Percentiles rank a stretch among this genome's conserved stretches.
Evolutionary conservation across 2,329 filamentous ascomycete genomes (phyloP).

Genomic region (Sclerotinia borealis): DNA sequence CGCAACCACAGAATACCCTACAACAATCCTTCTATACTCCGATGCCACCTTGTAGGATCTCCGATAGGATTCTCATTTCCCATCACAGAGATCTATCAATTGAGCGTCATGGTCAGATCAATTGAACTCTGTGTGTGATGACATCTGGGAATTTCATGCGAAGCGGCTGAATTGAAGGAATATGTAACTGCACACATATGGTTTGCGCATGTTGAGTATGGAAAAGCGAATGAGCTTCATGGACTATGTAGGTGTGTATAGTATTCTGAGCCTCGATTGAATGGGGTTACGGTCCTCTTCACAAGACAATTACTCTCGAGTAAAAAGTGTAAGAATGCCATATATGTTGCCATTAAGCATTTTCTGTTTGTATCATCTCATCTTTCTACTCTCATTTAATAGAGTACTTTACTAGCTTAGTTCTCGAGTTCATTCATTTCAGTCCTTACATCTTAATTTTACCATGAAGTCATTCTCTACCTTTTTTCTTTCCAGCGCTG

Average conservation of each 20-base stretch:
- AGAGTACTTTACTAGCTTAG: background rate
- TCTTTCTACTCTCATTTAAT: background rate
- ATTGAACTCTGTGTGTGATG: background rate
- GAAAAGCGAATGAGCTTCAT: background rate
- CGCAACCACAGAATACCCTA: background rate
- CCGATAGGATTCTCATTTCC: background rate
- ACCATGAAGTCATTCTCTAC: constrained; percentile 8
- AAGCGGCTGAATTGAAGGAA: background rate
- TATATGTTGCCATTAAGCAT: background rate
- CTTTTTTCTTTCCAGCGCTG: background rate
- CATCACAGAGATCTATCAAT: background rate
- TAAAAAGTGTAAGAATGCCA: background rate
- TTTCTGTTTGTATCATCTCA: background rate
- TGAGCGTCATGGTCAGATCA: background rate
- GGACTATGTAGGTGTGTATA: background rate
- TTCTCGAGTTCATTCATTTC: background rate
- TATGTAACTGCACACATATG: background rate
- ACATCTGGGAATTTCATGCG: background rate
- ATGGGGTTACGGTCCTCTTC: background rate
- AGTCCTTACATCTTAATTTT: background rate
- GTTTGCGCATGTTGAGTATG: background rate
- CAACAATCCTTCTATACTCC: background rate
- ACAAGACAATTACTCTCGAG: too few species aligned
- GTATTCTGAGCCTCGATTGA: background rate
- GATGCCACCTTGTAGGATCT: background rate